A percentile compares a stretch with the other conserved stretches of the same genome.
Evolutionary conservation across 768 basidiomycete genomes (phyloP).

Genomic region (Russula brevipes): DNA sequence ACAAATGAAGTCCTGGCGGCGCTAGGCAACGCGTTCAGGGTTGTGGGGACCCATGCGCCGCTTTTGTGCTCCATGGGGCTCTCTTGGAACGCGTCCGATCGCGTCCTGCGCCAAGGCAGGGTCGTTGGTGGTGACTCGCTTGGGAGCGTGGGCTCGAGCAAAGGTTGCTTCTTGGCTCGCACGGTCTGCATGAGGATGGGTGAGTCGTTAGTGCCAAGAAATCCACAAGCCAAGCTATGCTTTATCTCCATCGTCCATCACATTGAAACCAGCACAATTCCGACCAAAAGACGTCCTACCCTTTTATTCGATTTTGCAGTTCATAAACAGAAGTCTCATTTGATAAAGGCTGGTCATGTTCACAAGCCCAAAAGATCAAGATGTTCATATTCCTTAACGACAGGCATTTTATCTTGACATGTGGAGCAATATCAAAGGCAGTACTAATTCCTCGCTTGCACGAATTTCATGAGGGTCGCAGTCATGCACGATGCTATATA

Average conservation of each 20-base stretch:
- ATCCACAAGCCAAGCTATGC: no score
- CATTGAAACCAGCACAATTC: no score
- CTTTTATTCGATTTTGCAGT: background rate
- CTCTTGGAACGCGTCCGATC: slow-evolving; percentile 41
- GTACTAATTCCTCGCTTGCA: background rate
- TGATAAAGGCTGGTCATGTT: no score
- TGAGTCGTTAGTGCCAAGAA: background rate
- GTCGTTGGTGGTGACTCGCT: slow-evolving; percentile 14
- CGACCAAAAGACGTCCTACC: no score
- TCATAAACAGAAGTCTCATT: no score
- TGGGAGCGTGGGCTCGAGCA: slow-evolving; percentile 38
- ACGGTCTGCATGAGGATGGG: background rate
- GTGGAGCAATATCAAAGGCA: no score
- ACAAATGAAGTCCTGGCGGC: slow-evolving; percentile 35
- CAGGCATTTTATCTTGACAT: background rate
- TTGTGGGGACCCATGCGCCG: slow-evolving; percentile 33
- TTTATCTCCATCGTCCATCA: no score
- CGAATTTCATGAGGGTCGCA: background rate
- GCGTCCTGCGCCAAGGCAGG: no score
- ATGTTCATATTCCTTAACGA: background rate
- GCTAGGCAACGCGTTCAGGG: slow-evolving; percentile 39
- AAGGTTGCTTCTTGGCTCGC: background rate
- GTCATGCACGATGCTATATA: background rate
- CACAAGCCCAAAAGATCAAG: background rate
- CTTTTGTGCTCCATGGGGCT: slow-evolving; percentile 55